phyloP scores from a whole-genome alignment of 2,329 filamentous ascomycete species.

The Drechslerella coelobrocha region DNA sequence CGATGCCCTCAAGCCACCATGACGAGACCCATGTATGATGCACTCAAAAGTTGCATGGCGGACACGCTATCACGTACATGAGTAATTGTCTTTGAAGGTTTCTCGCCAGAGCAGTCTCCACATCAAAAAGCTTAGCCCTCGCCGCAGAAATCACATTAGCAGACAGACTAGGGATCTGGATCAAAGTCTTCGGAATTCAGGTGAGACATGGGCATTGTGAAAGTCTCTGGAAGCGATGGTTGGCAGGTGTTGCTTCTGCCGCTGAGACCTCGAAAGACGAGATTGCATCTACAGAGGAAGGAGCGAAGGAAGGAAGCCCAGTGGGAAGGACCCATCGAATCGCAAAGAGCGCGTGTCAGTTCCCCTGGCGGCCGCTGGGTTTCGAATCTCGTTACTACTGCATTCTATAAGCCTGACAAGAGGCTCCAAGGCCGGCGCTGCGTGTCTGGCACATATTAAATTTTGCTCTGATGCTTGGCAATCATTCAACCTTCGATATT shows the following conservation, averaged over 20 bases:
- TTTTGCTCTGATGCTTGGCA: slow-evolving; percentile 1
- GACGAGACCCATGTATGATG: neutral
- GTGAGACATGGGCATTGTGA: neutral
- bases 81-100: neutral
- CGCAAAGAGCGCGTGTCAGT: neutral
- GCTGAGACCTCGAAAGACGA: neutral
- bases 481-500: neutral
- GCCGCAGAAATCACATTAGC: neutral
- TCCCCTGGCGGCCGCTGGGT: slow-evolving; percentile 1
- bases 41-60: neutral
- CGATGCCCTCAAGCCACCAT: neutral
- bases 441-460: slow-evolving; percentile 36
- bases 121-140: slow-evolving; percentile 22
- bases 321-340: neutral
- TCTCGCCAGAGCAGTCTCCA: slow-evolving; percentile 14
- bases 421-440: slow-evolving; percentile 15
- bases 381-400: slow-evolving; percentile 39
- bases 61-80: neutral
- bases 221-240: neutral
- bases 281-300: slow-evolving; percentile 6
- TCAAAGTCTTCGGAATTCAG: neutral
- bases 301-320: neutral
- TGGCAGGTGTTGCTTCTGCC: neutral
- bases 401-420: slow-evolving; percentile 19
- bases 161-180: neutral